Conservation (phyloP, 257 asterid species). For the Datura wrightii region DNA sequence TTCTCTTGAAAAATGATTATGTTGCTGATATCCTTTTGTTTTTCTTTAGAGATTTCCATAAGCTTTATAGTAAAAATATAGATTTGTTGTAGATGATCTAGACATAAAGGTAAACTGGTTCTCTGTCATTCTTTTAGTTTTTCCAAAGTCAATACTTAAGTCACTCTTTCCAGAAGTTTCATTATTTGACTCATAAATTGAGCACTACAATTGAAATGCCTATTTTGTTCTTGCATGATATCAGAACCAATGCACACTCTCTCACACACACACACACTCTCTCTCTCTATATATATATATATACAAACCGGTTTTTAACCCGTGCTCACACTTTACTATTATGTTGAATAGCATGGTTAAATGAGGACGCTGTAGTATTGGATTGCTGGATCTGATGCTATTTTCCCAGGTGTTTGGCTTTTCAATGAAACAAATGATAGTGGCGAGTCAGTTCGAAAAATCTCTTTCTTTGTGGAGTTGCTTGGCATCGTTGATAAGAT, state of each 20-base stretch:
- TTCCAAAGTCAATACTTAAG: neutral
- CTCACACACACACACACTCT: neutral
- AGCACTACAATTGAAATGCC: neutral
- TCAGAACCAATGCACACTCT: neutral
- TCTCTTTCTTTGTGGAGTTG: neutral
- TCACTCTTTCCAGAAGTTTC: constrained; percentile 13
- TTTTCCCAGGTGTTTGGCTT: neutral
- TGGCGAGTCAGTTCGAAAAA: neutral
- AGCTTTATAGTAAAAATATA: neutral
- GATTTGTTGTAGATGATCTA: neutral
- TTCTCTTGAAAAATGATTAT: constrained; percentile 14
- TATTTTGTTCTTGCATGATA: neutral
- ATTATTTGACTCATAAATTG: neutral
- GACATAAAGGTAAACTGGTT: neutral
- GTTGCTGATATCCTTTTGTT: neutral
- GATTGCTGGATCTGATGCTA: neutral
- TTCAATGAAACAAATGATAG: neutral
- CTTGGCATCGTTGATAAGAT: neutral
- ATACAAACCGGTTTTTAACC: neutral
- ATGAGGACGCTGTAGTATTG: constrained; percentile 20
- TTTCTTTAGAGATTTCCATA: neutral
- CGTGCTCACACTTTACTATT: neutral
- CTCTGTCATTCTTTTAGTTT: neutral
- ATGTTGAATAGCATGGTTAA: constrained; percentile 10
- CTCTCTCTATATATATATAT: neutral